phyloP scores from a whole-genome alignment of 2,329 filamentous ascomycete genomes.

The Microdochium bolleyi region DNA sequence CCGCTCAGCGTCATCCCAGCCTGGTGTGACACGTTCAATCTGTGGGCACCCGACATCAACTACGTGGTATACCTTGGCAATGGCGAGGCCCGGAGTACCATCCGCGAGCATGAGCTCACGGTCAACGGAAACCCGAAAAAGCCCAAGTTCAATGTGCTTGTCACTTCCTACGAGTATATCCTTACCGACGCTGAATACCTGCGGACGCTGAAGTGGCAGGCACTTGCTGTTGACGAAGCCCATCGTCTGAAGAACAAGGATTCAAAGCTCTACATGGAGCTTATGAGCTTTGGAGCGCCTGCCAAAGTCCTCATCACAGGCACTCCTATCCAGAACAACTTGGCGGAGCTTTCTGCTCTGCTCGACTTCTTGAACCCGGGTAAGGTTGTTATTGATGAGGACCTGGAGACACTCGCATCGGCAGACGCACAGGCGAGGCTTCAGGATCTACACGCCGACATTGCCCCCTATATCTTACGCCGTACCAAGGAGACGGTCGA shows the following conservation, averaged over 20 bases:
- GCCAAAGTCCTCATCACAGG: slow-evolving; percentile 91
- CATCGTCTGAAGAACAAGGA: slow-evolving; percentile 95
- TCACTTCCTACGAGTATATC: slow-evolving; percentile 97
- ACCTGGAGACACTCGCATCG: slow-evolving; percentile 72
- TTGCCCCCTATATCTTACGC: slow-evolving; percentile 90
- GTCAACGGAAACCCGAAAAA: slow-evolving; percentile 79
- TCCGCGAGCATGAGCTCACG: slow-evolving; percentile 84
- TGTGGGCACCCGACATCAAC: slow-evolving; percentile 92
- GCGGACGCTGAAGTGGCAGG: slow-evolving; percentile 92
- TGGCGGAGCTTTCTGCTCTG: slow-evolving; percentile 84
- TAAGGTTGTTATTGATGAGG: slow-evolving; percentile 80
- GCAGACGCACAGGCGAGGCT: slow-evolving; percentile 82
- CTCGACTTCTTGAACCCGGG: slow-evolving; percentile 98
- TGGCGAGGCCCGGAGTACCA: slow-evolving; percentile 75
- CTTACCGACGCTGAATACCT: slow-evolving; percentile 78
- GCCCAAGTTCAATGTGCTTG: slow-evolving; percentile 93
- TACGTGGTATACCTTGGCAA: slow-evolving; percentile 96
- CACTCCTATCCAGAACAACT: slow-evolving; percentile 94
- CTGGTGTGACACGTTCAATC: slow-evolving; percentile 96
- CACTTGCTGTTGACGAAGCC: slow-evolving; percentile 91
- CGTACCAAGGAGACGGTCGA: slow-evolving; percentile 97
- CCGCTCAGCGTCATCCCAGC: slow-evolving; percentile 95
- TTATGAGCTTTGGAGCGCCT: slow-evolving; percentile 80
- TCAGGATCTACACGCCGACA: slow-evolving; percentile 73
- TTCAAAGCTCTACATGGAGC: slow-evolving; percentile 81